These are phyloP conservation scores for Globisporangium sylvaticum DNA, from an alignment of 352 stramenopile genomes.

Conservation along the genomic window DNA sequence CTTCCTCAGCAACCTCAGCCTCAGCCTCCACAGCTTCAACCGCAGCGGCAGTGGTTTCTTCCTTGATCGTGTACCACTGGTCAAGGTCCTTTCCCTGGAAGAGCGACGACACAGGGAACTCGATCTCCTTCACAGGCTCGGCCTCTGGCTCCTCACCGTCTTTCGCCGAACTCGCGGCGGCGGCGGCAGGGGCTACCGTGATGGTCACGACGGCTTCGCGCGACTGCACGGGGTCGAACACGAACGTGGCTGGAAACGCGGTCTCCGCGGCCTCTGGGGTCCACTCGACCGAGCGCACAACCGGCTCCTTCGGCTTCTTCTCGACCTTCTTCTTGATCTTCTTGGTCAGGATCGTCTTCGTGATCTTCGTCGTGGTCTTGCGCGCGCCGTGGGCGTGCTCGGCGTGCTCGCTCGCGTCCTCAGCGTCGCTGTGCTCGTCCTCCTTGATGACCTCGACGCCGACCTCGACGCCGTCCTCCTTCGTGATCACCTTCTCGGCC, in stretches of 20 bases:
- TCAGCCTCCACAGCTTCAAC: slow-evolving; percentile 16
- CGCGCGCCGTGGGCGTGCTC: slow-evolving; percentile 26
- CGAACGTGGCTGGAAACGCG: slow-evolving; percentile 62
- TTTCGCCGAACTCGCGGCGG: slow-evolving; percentile 9
- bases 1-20: slow-evolving; percentile 16
- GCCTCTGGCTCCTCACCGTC: slow-evolving; percentile 37
- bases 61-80: slow-evolving; percentile 62
- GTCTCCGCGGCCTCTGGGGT: slow-evolving; percentile 14
- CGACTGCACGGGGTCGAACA: slow-evolving; percentile 82
- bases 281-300: slow-evolving; percentile 35
- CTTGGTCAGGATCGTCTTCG: slow-evolving; percentile 47
- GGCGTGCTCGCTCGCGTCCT: slow-evolving; percentile 1
- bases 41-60: slow-evolving; percentile 21
- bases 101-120: slow-evolving; percentile 69
- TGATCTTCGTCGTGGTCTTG: slow-evolving; percentile 62
- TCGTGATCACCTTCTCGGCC: slow-evolving; percentile 19
- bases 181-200: slow-evolving; percentile 33
- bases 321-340: slow-evolving; percentile 53
- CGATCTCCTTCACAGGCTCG: slow-evolving; percentile 73
- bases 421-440: slow-evolving; percentile 26
- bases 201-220: slow-evolving; percentile 76
- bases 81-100: slow-evolving; percentile 61
- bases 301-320: slow-evolving; percentile 28
- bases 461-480: slow-evolving; percentile 36
- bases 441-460: slow-evolving; percentile 30